Base-by-base conservation (phyloP, 768 basidiomycete species). In the Trametes punicea region DNA sequence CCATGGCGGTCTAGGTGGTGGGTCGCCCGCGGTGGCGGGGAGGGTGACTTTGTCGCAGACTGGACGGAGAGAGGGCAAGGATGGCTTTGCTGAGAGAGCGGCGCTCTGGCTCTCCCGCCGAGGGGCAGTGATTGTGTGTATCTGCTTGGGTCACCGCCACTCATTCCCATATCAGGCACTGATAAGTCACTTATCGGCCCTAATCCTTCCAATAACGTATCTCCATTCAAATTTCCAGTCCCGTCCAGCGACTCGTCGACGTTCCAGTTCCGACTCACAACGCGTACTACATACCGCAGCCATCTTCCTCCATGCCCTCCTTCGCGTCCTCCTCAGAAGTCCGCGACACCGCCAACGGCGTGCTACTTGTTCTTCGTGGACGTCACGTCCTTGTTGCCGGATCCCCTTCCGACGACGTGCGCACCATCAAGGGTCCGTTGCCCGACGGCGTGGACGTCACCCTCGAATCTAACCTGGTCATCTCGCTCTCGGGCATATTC, bases 401-500 rank as follows among this genome's bases (percentile, higher is more conserved):
- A 46, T 69, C 34, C 39, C 65, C 70, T 0, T 70, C 78, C 6
- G 66, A 71, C 10, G 44, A 50, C 0, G 52, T 69, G 15, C 59
- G 65, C 60, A 64, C 38, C 53, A 56, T 75, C 46, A 77, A 70
- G 45, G 67, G 65, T 46, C 76, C 62, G 63, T 33, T 70, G 0
- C 71, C 73, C 18, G 68, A 64, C 36, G 65, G 70, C 39, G 64
- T 84, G 26, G 81, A 84, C 64, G 73, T 86, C 21, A 63, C 79
- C 33, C 71, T 80, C 44, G 67, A 75, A 33, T 77, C 82, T 6
- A 74, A 77, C 64, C 61, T 89, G 36, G 61, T 73, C 27, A 64
- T 90, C 55, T 71, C 79, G 11, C 64, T 90, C 59, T 74, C 80
- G 55, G 88, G 85, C 36, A 70, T 71, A 29, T 60, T 81, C 27